Evolutionary conservation across 106 monocot species (phyloP), one percentile per base, ranked within the genome.

Genomic region (Vanilla planifolia): DNA sequence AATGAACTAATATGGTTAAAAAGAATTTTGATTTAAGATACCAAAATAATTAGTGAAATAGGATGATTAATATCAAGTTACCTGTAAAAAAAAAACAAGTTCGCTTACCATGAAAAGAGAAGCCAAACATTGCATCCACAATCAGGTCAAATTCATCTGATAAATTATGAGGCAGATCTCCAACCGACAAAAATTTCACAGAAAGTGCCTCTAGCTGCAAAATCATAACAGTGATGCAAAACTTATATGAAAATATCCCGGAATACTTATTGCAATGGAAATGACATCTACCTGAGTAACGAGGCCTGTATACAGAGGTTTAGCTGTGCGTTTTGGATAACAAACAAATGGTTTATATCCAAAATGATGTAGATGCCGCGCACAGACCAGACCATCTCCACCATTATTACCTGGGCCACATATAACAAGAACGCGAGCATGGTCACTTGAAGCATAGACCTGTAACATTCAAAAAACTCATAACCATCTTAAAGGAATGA

Each of bases 341-440:
- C 87, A 96, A 53, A 90, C 55, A 77, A 58, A 73, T 1, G 77
- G 84, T 48, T 77, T 59, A 70, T 90, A 96, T 37, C 95, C 95
- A 81, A 96, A 96, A 48, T 96, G 87, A 74, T 81, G 36, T 20
- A 89, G 74, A 65, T 96, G 96, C 7, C 96, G 83, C 73, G 84
- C 96, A 52, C 87, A 90, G 36, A 96, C 96, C 11, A 96, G 70
- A 39, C 96, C 96, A 81, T 91, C 96, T 39, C 95, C 95, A 53
- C 96, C 90, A 75, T 96, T 96, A 75, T 96, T 96, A 65, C 96
- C 96, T 41, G 96, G 96, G 69, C 96, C 96, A 50, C 96, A 96
- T 10, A 91, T 77, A 28, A 69, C 69, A 48, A 96, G 84, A 13
- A 91, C 58, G 13, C 81, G 79, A 20, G 64, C 60, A 56, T 85